Evolutionary conservation across 2,329 filamentous ascomycete genomes (phyloP), one percentile per base, ranked within the genome.

Genomic region (Laburnicola sp.): DNA sequence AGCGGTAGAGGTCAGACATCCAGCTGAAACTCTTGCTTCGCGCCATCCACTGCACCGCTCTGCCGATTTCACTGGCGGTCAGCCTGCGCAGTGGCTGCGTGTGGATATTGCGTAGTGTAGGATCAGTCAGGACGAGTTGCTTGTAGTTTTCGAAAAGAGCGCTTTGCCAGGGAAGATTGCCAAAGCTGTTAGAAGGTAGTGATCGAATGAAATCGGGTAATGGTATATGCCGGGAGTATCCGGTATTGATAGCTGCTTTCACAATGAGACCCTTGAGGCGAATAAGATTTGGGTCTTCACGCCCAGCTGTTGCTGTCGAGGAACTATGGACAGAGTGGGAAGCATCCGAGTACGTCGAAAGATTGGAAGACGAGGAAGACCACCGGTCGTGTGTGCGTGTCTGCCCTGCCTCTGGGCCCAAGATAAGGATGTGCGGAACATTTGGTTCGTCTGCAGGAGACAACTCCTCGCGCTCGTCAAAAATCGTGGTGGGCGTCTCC

Each of bases 401-500:
- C 42, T 68, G 63, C 23, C 78, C 80, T 30, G 79, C 80, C 39
- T 83, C 82, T 3, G 90, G 88, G 2, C 91, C 91, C 0, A 96
- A 81, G 0, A 97, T 86, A 45, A 96, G 80, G 60, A 97, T 96
- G 65, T 96, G 95, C 4, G 91, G 92, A 48, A 91, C 83, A 34
- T 85, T 86, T 0, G 86, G 87, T 38, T 86, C 84, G 58, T 89
- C 89, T 9, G 70, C 63, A 49, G 93, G 89, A 0, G 91, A 95
- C 37, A 91, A 83, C 3, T 89, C 73, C 9, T 77, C 76, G 0
- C 88, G 91, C 67, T 97, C 92, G 70, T 97, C 93, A 63, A 97
- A 97, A 60, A 97, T 91, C 3, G 92, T 97, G 0, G 93, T 93
- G 0, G 92, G 92, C 0, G 92, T 97, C 74, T 97, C 93, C 0